phyloP scores from a whole-genome alignment of 768 basidiomycete genomes.

The Fomitopsis serialis region DNA sequence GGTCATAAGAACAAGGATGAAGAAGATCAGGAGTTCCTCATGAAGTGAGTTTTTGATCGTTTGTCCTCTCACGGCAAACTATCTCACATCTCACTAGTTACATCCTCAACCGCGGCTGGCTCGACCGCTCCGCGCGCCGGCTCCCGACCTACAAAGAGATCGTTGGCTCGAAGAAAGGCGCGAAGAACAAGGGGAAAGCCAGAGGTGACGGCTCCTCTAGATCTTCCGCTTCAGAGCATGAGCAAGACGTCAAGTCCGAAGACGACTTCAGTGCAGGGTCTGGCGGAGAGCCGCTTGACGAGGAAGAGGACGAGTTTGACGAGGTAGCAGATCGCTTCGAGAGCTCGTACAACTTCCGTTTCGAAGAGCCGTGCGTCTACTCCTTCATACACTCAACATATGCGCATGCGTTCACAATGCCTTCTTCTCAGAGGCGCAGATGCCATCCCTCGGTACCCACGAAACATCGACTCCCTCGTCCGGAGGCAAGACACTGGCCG shows the following conservation, averaged over 20 bases:
- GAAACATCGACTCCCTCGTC: slow-evolving; percentile 56
- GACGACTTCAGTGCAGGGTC: slow-evolving; percentile 13
- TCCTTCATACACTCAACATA: background rate
- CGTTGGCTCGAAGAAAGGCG: slow-evolving; percentile 31
- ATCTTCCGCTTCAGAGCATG: background rate
- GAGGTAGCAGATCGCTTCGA: slow-evolving; percentile 91
- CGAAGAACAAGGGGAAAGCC: slow-evolving; percentile 19
- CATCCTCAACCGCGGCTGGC: slow-evolving; percentile 96
- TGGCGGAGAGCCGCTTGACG: slow-evolving; percentile 36
- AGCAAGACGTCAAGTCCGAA: slow-evolving; percentile 2
- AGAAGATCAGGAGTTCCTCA: slow-evolving; percentile 83
- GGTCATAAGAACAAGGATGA: slow-evolving; percentile 31
- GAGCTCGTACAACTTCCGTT: slow-evolving; percentile 95
- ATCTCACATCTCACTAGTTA: slow-evolving; percentile 49
- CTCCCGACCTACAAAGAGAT: slow-evolving; percentile 87
- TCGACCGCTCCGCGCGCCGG: slow-evolving; percentile 69
- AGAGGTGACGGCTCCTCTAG: slow-evolving; percentile 2
- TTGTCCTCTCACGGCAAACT: slow-evolving; percentile 24
- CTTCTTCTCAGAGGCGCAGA: slow-evolving; percentile 48
- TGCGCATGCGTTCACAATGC: background rate
- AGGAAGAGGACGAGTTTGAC: slow-evolving; percentile 78
- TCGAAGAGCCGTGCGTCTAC: slow-evolving; percentile 83
- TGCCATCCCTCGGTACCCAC: slow-evolving; percentile 70
- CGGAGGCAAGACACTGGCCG: slow-evolving; percentile 73
- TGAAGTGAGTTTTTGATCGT: slow-evolving; percentile 57